Evolutionary conservation across 345 rosid genomes (phyloP).

Genomic region (Aquilaria malaccensis): DNA sequence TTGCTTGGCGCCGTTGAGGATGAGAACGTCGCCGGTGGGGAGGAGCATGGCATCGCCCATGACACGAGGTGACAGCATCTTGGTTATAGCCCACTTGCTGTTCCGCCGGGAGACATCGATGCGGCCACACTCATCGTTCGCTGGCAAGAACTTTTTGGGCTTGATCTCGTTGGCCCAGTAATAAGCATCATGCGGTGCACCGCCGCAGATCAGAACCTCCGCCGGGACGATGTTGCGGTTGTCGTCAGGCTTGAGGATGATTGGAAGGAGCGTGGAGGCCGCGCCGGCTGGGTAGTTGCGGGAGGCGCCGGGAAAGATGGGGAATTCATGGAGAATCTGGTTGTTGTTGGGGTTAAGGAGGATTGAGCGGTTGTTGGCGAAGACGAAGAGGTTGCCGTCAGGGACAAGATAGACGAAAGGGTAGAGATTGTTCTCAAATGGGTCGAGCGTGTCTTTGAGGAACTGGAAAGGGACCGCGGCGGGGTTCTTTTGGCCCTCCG

Average conservation of each 20-base stretch:
- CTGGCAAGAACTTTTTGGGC: conserved; percentile 25
- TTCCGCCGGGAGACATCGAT: conserved; percentile 34
- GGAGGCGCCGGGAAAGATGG: conserved; percentile 61
- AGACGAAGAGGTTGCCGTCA: conserved; percentile 74
- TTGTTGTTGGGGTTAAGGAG: conserved; percentile 43
- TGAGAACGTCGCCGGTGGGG: conserved; percentile 62
- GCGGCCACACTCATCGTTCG: conserved; percentile 57
- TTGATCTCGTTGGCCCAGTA: conserved; percentile 23
- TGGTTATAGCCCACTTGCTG: conserved; percentile 49
- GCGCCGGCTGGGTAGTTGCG: conserved; percentile 81
- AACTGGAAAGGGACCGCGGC: conserved; percentile 33
- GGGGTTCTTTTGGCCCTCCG: conserved; percentile 38
- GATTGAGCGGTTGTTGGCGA: conserved; percentile 72
- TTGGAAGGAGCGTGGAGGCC: conserved; percentile 59
- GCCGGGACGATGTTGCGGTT: conserved; percentile 22
- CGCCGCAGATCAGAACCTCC: conserved; percentile 61
- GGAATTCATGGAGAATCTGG: conserved; percentile 48
- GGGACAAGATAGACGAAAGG: conserved; percentile 74
- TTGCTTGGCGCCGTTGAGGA: conserved; percentile 62
- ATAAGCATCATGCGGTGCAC: conserved; percentile 39
- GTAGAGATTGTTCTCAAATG: conserved; percentile 72
- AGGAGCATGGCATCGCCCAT: conserved; percentile 73
- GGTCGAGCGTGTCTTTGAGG: conserved; percentile 45
- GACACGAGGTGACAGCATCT: conserved; percentile 63
- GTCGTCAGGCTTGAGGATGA: conserved; percentile 24